Evolutionary conservation across 2,329 filamentous ascomycete genomes (phyloP).

Genomic region (Cordyceps cicadae): DNA sequence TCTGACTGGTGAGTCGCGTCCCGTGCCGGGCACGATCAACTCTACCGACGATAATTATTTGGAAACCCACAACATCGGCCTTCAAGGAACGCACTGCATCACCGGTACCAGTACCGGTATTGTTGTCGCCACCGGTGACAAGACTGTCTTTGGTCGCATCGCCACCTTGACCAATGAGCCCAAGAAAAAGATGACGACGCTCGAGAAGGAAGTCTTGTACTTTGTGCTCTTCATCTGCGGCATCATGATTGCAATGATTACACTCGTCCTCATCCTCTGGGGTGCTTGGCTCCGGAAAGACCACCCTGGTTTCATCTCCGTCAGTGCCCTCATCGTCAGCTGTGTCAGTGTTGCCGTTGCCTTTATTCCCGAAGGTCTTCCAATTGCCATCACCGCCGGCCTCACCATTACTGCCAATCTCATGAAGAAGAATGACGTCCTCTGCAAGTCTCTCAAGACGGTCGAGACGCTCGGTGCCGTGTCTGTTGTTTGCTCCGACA

Average conservation of each 20-base stretch:
- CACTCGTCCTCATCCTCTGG: conserved; percentile 60
- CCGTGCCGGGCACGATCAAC: conserved; percentile 55
- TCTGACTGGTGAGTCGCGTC: conserved; percentile 59
- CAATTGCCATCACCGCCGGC: conserved; percentile 60
- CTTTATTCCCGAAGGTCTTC: conserved; percentile 67
- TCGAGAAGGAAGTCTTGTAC: conserved; percentile 64
- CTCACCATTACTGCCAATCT: conserved; percentile 69
- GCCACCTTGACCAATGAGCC: conserved; percentile 64
- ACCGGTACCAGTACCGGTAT: conserved; percentile 59
- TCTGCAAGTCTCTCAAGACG: conserved; percentile 73
- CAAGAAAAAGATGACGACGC: conserved; percentile 56
- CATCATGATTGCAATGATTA: conserved; percentile 58
- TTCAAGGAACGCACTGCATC: conserved; percentile 73
- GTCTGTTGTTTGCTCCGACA: conserved; percentile 68
- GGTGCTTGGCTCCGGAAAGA: conserved; percentile 58
- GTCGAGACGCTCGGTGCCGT: conserved; percentile 69
- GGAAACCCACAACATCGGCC: conserved; percentile 66
- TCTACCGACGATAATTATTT: conserved; percentile 65
- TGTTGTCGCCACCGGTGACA: conserved; percentile 63
- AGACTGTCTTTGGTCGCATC: conserved; percentile 68
- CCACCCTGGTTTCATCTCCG: conserved; percentile 63
- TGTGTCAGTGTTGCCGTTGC: conserved; percentile 66
- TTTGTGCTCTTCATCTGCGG: conserved; percentile 64
- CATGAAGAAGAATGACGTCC: conserved; percentile 68
- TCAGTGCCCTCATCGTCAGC: conserved; percentile 62